Base-by-base conservation (phyloP, 108 stramenopile species). In the Hondaea fermentalgiana region DNA sequence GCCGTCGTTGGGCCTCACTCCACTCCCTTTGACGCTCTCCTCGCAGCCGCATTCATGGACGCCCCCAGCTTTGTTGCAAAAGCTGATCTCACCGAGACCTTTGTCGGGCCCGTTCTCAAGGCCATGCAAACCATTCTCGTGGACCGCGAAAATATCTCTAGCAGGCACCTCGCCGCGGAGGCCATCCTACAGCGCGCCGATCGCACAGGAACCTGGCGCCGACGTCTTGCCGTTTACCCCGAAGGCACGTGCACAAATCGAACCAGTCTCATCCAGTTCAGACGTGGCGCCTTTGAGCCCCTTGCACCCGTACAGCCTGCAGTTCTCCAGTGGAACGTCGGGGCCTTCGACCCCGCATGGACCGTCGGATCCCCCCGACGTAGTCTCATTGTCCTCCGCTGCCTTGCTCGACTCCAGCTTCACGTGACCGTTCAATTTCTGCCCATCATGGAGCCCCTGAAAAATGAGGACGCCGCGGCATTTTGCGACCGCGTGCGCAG, bases 171-270 rank as follows among this genome's bases (percentile, higher is more conserved):
- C 8, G 51, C 51, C 3, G 49, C 25, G 8, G 49, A 10, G 10
- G 49, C 45, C 23, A 83, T 83, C 51, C 45, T 53, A 6, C 43
- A 47, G n/a, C 76, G 76, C 51, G 76, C 51, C 17, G 16, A 53
- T 6, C 45, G 12, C 23, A 6, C 45, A n/a, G 76, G 19, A 12
- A 6, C 23, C 4, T 83, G 76, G 76, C 6, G 76, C 45, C 76
- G 76, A 12, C 88, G 45, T 4, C 45, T 90, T 10, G 10, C 72
- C n/a, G 53, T 91, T 10, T 91, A 88, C 57, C 90, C 90, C 44
- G 90, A 91, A 58, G 90, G 88, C 35, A 91, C 90, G 10, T 88
- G 88, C 44, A 60, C 76, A 1, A 91, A 88, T 60, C 88, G 90
- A 51, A 44, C 23, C n/a, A 88, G 88, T 19, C n/a, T 91, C 16